phyloP scores from a whole-genome alignment of 1,284 basidiomycete species.

The Exobasidium rhododendri region DNA sequence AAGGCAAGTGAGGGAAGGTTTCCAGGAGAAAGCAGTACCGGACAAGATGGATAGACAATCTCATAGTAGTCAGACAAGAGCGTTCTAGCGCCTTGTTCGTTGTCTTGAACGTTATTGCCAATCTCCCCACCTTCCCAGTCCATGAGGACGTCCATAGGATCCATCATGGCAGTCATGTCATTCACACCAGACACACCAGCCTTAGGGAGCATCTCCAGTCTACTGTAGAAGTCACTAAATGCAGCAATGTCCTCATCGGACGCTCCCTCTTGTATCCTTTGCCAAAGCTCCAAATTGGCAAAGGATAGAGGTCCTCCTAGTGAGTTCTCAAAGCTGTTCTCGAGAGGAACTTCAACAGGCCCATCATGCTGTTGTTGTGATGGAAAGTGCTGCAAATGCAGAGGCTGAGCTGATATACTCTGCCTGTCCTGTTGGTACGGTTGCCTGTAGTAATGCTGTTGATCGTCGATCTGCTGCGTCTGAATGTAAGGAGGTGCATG shows the following conservation, averaged over 20 bases:
- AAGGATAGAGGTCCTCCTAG: constrained; percentile 25
- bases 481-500: background rate
- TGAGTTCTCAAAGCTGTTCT: background rate
- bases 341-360: background rate
- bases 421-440: background rate
- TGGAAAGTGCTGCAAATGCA: background rate
- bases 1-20: constrained; percentile 45
- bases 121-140: constrained; percentile 14
- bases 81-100: constrained; percentile 5
- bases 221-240: constrained; percentile 33
- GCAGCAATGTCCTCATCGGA: constrained; percentile 15
- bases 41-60: constrained; percentile 41
- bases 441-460: background rate
- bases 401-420: background rate
- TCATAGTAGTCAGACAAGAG: constrained; percentile 30
- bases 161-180: constrained; percentile 20
- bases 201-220: constrained; percentile 43
- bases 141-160: constrained; percentile 8
- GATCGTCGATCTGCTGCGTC: background rate
- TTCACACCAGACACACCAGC: constrained; percentile 28
- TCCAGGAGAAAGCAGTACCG: constrained; percentile 39
- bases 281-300: constrained; percentile 38
- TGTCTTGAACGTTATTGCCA: constrained; percentile 2
- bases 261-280: constrained; percentile 29
- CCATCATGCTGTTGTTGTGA: background rate